phyloP scores from a whole-genome alignment of 352 stramenopile species.

The Halophytophthora polymorphica region DNA sequence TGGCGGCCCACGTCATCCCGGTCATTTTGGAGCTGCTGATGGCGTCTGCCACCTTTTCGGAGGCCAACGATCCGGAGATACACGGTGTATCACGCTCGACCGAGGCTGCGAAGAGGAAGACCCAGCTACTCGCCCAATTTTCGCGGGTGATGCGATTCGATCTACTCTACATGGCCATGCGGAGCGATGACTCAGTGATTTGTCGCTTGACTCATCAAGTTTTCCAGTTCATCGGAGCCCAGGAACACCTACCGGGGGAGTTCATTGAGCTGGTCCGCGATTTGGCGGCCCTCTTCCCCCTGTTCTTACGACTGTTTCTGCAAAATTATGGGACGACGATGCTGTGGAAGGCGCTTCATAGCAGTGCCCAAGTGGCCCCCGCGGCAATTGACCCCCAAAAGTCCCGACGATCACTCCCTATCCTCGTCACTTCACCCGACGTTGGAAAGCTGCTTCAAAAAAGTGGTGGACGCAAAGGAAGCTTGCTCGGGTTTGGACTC shows the following conservation, averaged over 20 bases:
- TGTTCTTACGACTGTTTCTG: conserved; percentile 44
- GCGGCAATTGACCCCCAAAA: background rate
- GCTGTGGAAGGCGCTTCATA: conserved; percentile 54
- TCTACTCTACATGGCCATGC: conserved; percentile 32
- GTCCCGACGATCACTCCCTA: conserved; percentile 12
- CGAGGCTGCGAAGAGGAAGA: conserved; percentile 12
- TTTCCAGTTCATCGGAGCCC: conserved; percentile 42
- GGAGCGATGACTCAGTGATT: conserved; percentile 35
- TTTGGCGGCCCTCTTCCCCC: conserved; percentile 24
- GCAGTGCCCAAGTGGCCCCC: conserved; percentile 14
- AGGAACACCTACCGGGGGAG: conserved; percentile 26
- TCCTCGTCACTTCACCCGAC: conserved; percentile 1
- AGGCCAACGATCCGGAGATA: conserved; percentile 13
- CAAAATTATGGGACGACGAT: conserved; percentile 33
- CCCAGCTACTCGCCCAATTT: conserved; percentile 31
- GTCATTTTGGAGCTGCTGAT: conserved; percentile 38
- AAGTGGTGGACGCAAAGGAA: conserved; percentile 14
- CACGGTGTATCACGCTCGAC: background rate
- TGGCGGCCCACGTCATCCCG: conserved; percentile 32
- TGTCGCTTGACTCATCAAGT: conserved; percentile 42
- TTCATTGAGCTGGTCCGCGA: conserved; percentile 44
- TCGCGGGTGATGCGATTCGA: conserved; percentile 30
- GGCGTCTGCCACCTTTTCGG: conserved; percentile 21
- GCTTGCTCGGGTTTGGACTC: conserved; percentile 10
- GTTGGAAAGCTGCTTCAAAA: conserved; percentile 6